Evolutionary conservation across 2,329 filamentous ascomycete species (phyloP).

Genomic region (Diplodia intermedia): DNA sequence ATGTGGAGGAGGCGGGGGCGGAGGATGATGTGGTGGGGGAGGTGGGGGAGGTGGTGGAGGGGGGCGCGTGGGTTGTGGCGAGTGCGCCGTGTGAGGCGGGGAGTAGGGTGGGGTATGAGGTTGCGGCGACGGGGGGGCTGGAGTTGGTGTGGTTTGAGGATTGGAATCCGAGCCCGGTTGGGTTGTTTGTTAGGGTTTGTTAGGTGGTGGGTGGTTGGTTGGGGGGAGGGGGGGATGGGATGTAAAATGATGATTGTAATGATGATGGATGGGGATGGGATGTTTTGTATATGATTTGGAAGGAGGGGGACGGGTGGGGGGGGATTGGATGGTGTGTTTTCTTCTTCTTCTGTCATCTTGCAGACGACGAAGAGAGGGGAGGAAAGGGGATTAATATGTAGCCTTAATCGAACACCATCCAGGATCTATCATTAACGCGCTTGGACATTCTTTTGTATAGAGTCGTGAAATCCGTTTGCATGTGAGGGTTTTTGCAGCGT

Average conservation of each 20-base stretch:
- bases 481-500: too few species aligned
- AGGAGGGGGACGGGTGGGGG: too few species aligned
- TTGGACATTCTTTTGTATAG: too few species aligned
- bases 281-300: not conserved
- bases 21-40: not conserved
- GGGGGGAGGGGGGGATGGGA: too few species aligned
- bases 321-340: too few species aligned
- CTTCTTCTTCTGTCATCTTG: too few species aligned
- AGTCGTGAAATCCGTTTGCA: too few species aligned
- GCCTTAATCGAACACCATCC: too few species aligned
- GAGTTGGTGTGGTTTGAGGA: slow-evolving; percentile 69
- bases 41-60: slow-evolving; percentile 57
- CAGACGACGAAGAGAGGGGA: too few species aligned
- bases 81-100: slow-evolving; percentile 64
- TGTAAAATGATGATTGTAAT: not conserved
- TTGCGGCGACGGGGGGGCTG: slow-evolving; percentile 59
- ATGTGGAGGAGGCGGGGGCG: too few species aligned
- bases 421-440: too few species aligned
- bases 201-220: not conserved
- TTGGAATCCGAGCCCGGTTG: slow-evolving; percentile 60
- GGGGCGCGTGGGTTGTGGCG: slow-evolving; percentile 61
- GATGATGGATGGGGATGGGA: not conserved
- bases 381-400: too few species aligned
- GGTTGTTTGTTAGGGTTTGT: slow-evolving; percentile 42
- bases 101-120: slow-evolving; percentile 59